Evolutionary conservation across 139 green algal species (phyloP), one percentile per base, ranked within the genome.

Genomic region (Chlamydomonas sphaeroides): DNA sequence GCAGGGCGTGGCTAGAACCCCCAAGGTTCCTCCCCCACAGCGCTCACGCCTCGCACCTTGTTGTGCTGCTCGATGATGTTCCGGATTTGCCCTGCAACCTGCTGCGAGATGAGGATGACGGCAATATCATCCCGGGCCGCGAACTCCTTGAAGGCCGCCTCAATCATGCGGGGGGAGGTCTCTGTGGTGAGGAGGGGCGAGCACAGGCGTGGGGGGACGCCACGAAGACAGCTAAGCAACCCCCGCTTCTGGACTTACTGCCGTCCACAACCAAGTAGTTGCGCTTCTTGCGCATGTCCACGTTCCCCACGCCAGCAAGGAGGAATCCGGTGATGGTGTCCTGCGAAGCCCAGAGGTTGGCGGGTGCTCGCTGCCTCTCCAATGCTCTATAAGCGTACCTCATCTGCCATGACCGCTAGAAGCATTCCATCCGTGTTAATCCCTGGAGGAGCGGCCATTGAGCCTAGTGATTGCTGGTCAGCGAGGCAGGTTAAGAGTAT

Each of bases 271-370:
- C 90, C 18, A 99, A 79, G 71, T 95, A 99, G 88, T 99, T 99
- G 49, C 80, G 90, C 65, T 95, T 94, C 63, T 95, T 94, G 30
- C 95, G 87, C 11, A 98, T 45, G 90, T 99, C 97, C 26, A 98
- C 87, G 71, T 99, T 94, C 1, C 97, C 97, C 5, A 99, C 94
- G 35, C 97, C 97, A 30, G 97, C 95, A 5, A 99, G 91, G 53
- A 99, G 82, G 78, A 99, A 98, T 32, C 97, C 97, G 8, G 97
- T 99, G 35, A 99, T 95, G 1, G 97, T 99, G 83, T 99, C 97
- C 94, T 99, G 86, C 48, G 65, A 84, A 87, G 28, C 86, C 80
- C 33, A 89, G 66, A 38, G n/a, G n/a, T n/a, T n/a, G n/a, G n/a
- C n/a, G n/a, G n/a, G n/a, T n/a, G n/a, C 45, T 21, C 41, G 26